Evolutionary conservation across 1,284 basidiomycete species (phyloP), one percentile per base, ranked within the genome.

Genomic region (Rhodotorula sp.): DNA sequence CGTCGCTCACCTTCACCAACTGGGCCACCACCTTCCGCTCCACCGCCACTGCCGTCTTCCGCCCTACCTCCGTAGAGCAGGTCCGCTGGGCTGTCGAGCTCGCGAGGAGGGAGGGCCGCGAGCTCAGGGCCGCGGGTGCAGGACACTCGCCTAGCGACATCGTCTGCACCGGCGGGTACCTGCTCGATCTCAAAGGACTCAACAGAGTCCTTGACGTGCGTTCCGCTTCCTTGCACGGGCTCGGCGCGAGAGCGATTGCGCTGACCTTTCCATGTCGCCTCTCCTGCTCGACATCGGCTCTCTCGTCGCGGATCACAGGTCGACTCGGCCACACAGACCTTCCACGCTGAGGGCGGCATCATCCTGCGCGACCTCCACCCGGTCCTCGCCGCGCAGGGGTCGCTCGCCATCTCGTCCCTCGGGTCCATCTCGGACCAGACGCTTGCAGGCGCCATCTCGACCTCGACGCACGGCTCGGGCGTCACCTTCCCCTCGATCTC

Each of bases 381-480:
- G 61, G 74, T 82, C 29, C 89, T 98, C 64, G 88, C 86, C 50
- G 81, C 84, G n/a, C 84, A 89, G 77, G 85, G 86, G 41, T 74
- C 76, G 27, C 86, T 97, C 34, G 94, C 94, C 57, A 89, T 99
- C 87, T 88, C 87, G 79, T 97, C 94, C 81, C 86, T 98, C 73
- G 97, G 97, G 54, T 96, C 94, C 54, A 98, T 99, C 80, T 96
- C 93, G 53, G 94, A 97, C 82, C 96, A 98, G 82, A 94, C 94
- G 5, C 86, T 99, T 74, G 95, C 87, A n/a, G 96, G 96, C 46
- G 88, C 95, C 75, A 87, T 99, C 79, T 90, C 94, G 19, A 99
- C 97, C 56, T 94, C 94, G 7, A 95, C 95, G 0, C 96, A 99
- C 83, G 96, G 96, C 62, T 90, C 91, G 5, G 96, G 97, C 46